Evolutionary conservation across 2,329 filamentous ascomycete genomes (phyloP), one percentile per base, ranked within the genome.

Genomic region (Cladosporium colombiae): DNA sequence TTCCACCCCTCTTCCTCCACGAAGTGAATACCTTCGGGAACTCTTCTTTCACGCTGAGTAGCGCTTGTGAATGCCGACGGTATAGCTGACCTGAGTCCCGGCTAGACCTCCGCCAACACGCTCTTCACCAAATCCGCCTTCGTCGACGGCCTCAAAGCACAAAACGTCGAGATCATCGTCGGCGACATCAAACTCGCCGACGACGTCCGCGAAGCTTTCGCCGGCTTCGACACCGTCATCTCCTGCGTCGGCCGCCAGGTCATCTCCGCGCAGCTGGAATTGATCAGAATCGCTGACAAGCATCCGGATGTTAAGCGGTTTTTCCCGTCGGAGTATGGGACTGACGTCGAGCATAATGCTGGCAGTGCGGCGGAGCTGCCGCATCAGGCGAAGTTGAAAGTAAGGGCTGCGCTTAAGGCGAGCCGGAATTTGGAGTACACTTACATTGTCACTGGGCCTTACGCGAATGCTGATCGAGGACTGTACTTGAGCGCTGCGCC

Each of bases 391-490:
- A 92, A 92, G 75, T 82, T 91, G 62, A 85, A 87, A 71, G 87
- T 91, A n/a, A 83, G 89, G 66, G 85, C 83, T 65, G 84, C 84
- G 33, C 81, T 29, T 29, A 29, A 29, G 27, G 27, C 27, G 27
- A 29, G 27, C 6, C 27, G 27, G 27, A 6, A 29, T 6, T 29
- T 29, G 27, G 27, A 29, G 27, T 82, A 88, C 65, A 90, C 89
- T 0, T 91, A 88, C 73, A 78, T 91, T 0, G 89, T 91, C 5
- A 91, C 89, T 0, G 89, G 89, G 0, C 89, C 89, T 0, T 91
- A 89, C 69, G 84, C 85, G 33, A 89, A 90, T 67, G 72, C 70
- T 3, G 69, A 73, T 10, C 44, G 60, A 10, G 62, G 63, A 1
- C 81, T 89, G 73, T 91, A 83, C 78, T 79, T 90, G 53, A 75